Evolutionary conservation across 495 filamentous ascomycete species (phyloP), one percentile per base, ranked within the genome.

Genomic region (Aspergillus sclerotioniger): DNA sequence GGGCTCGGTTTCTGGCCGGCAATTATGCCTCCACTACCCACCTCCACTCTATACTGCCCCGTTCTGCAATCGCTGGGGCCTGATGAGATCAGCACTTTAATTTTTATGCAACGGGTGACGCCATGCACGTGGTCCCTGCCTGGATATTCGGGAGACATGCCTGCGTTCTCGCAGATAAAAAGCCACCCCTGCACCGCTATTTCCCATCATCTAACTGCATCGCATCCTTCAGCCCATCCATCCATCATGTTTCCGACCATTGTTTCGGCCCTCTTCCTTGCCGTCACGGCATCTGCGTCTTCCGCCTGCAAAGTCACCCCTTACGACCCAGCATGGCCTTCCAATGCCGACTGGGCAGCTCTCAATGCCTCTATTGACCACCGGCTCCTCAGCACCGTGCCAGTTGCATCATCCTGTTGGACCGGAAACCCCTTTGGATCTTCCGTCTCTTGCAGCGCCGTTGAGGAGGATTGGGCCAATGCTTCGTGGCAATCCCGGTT

Each of bases 331-430:
- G 65, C 59, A 16, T 68, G 73, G 66, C 65, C 67, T 17, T 68
- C 67, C 3, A 8, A 6, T 0, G 39, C 59, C 8, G 64, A 71
- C 29, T 73, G 71, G 68, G 9, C 32, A 20, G 37, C 63, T 9
- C 51, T 73, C 1, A 73, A 71, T 49, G 41, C 32, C 3, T 60
- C 68, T 10, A 63, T 71, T 25, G 49, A 51, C 9, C 63, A 63
- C 21, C 33, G 17, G 1, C 59, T 71, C 2, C 20, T 67, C 16
- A 21, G 58, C 15, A 68, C 63, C 9, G 43, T 52, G 17, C 71
- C 67, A 1, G 65, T 53, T 8, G 65, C 61, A 6, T 67, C 68
- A 10, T 61, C 67, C 15, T 73, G 68, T 45, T 73, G 66, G 20
- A 35, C 53, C 8, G 63, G 59, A 6, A 70, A 63, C 39, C 59